These are phyloP conservation scores for Venturia effusa DNA, from an alignment of 2,329 filamentous ascomycete genomes.

Conservation along the genomic window DNA sequence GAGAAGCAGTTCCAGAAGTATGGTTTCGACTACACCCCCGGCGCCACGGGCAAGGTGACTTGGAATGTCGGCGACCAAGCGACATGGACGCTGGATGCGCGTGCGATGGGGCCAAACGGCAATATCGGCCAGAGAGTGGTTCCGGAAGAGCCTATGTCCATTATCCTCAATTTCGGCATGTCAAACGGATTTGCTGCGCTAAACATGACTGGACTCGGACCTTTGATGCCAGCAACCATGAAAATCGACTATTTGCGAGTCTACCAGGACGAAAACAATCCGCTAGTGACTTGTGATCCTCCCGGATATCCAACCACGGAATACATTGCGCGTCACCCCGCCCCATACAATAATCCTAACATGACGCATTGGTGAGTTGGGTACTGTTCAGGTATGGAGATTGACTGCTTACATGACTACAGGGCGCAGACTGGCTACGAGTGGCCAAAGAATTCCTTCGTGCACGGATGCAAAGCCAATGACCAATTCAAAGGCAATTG, in stretches of 20 bases:
- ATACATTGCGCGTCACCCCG: conserved; percentile 53
- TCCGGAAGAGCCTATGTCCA: conserved; percentile 55
- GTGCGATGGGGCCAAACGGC: conserved; percentile 54
- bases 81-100: conserved; percentile 52
- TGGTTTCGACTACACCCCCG: conserved; percentile 53
- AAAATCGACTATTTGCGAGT: conserved; percentile 60
- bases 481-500: conserved; percentile 5
- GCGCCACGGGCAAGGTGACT: conserved; percentile 48
- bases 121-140: conserved; percentile 57
- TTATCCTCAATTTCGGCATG: conserved; percentile 63
- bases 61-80: conserved; percentile 58
- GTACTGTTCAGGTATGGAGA: not conserved
- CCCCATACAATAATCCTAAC: conserved; percentile 54
- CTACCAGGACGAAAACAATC: conserved; percentile 51
- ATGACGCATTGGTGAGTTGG: conserved; percentile 48
- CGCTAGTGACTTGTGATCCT: conserved; percentile 56
- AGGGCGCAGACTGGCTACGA: conserved; percentile 40
- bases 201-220: conserved; percentile 44
- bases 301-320: conserved; percentile 53
- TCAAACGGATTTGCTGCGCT: conserved; percentile 53
- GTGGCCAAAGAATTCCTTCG: conserved; percentile 52
- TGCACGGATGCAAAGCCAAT: conserved; percentile 39
- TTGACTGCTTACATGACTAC: conserved; percentile 14
- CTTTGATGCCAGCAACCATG: conserved; percentile 53
- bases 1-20: conserved; percentile 48